Conservation (phyloP, 192 early-diverging fungal species). For the Neocallimastix lanati region DNA sequence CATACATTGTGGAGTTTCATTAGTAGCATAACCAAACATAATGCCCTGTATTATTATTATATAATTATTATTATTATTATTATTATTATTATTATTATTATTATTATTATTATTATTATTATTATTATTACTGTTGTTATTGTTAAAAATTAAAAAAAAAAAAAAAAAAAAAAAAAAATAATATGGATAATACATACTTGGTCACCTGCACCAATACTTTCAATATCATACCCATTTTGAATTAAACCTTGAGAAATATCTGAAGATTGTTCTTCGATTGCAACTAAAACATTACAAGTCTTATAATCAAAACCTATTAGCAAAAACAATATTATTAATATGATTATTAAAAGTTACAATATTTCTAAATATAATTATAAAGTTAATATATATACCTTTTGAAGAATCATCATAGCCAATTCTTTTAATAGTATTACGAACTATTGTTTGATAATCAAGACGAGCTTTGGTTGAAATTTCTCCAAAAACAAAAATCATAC, state of each 20-base stretch:
- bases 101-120: too few relatives aligned
- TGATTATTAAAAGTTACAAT: too few relatives aligned
- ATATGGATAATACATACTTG: conserved; percentile 58
- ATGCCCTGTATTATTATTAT: conserved; percentile 24
- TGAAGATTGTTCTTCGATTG: conserved; percentile 99
- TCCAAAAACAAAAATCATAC: conserved; percentile 99
- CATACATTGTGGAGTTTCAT: conserved; percentile 98
- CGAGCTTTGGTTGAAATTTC: conserved; percentile 97
- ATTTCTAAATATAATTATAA: too few relatives aligned
- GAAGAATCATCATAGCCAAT: conserved; percentile 97
- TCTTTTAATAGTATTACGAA: conserved; percentile 94
- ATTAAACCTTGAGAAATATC: conserved; percentile 96
- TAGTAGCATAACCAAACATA: conserved; percentile 81
- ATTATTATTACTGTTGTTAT: too few relatives aligned
- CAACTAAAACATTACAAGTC: conserved; percentile 98
- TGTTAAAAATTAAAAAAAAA: too few relatives aligned
- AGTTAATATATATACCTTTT: too few relatives aligned
- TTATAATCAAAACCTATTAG: conserved; percentile 88
- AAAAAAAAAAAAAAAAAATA: too few relatives aligned
- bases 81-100: too few relatives aligned
- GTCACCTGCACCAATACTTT: conserved; percentile 98
- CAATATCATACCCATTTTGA: conserved; percentile 74
- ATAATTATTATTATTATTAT: too few relatives aligned
- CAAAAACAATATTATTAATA: too few relatives aligned
- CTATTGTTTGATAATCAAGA: conserved; percentile 98